Percentiles rank a stretch among this genome's conserved stretches.
These are phyloP conservation scores for Fusarium protoensiforme DNA, from an alignment of 2,329 filamentous ascomycete genomes.

Conservation along the genomic window DNA sequence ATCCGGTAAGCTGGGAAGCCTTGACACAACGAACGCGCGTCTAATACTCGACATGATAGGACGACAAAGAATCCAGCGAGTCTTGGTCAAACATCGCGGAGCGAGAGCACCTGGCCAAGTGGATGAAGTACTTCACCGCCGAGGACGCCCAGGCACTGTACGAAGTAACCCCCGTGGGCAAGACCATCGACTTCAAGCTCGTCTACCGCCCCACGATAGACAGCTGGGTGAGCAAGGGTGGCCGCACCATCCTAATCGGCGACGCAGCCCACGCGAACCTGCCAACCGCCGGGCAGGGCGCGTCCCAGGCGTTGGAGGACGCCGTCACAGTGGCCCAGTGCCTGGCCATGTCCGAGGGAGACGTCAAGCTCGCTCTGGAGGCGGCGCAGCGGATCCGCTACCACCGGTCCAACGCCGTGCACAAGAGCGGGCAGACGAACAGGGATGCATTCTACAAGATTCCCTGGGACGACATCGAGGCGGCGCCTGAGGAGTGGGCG, in stretches of 20 bases:
- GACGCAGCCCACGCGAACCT: constrained; percentile 15
- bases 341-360: background rate
- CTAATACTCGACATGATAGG: background rate
- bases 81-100: constrained; percentile 17
- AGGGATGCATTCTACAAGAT: constrained; percentile 15
- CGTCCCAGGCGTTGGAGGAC: constrained; percentile 15
- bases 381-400: constrained; percentile 14
- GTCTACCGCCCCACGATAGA: constrained; percentile 16
- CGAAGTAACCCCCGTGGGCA: constrained; percentile 4
- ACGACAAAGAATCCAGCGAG: constrained; percentile 17
- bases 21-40: background rate
- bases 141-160: constrained; percentile 9
- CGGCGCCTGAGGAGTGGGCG: constrained; percentile 2
- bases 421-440: constrained; percentile 15
- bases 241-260: constrained; percentile 15
- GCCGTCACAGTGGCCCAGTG: constrained; percentile 9
- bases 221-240: constrained; percentile 11
- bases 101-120: constrained; percentile 6
- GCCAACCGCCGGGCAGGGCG: constrained; percentile 14
- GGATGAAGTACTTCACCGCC: constrained; percentile 12
- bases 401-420: constrained; percentile 13
- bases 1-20: constrained; percentile 4
- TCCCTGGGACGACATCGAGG: constrained; percentile 18
- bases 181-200: constrained; percentile 18
- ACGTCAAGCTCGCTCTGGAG: constrained; percentile 13